These are phyloP conservation scores for Aphanomyces stellatus DNA, from an alignment of 352 stramenopile species.

Conservation along the genomic window DNA sequence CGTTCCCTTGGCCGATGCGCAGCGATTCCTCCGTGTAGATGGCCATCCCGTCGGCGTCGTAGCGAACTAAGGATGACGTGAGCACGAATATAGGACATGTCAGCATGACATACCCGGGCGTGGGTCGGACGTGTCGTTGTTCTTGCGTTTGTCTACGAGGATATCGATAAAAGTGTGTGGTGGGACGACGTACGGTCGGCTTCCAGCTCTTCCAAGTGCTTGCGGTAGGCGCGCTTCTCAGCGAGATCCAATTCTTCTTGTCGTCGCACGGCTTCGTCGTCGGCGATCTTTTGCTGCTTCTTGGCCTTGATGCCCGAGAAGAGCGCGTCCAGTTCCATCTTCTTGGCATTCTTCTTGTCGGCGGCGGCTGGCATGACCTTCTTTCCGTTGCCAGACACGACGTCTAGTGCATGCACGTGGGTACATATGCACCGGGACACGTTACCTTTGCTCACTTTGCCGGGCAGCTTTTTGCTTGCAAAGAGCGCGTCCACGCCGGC, in stretches of 20 bases:
- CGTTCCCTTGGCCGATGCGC: slow-evolving; percentile 75
- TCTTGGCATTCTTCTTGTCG: slow-evolving; percentile 23
- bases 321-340: slow-evolving; percentile 70
- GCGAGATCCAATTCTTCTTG: slow-evolving; percentile 2
- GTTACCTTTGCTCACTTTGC: slow-evolving; percentile 17
- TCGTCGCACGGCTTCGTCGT: slow-evolving; percentile 38
- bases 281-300: slow-evolving; percentile 52
- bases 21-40: slow-evolving; percentile 82
- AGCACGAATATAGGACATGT: neutral
- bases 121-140: slow-evolving; percentile 57
- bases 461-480: neutral
- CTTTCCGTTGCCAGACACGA: neutral
- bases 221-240: slow-evolving; percentile 17
- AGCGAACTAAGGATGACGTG: slow-evolving; percentile 42
- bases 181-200: slow-evolving; percentile 53
- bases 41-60: slow-evolving; percentile 75
- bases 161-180: neutral
- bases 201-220: slow-evolving; percentile 77
- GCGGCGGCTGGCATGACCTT: neutral
- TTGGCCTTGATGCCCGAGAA: slow-evolving; percentile 65
- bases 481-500: neutral
- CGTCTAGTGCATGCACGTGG: neutral
- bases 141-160: slow-evolving; percentile 59
- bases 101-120: slow-evolving; percentile 41
- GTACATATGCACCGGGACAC: neutral